A percentile compares a stretch with the other conserved stretches of the same genome.
These are phyloP conservation scores for Biancaea sappan DNA, from an alignment of 306 rosid species.

Conservation along the genomic window DNA sequence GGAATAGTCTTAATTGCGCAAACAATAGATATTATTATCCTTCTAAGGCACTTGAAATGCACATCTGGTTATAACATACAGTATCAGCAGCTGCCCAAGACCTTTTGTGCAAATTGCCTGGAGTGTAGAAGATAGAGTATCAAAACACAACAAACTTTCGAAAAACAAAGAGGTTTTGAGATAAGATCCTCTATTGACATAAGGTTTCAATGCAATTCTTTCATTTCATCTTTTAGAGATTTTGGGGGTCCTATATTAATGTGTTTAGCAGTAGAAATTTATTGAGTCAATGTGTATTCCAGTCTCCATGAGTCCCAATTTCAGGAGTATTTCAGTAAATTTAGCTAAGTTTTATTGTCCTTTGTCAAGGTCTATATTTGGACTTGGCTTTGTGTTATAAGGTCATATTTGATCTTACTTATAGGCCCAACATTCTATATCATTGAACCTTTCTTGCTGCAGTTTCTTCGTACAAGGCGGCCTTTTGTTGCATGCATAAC, in stretches of 20 bases:
- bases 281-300: neutral
- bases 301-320: neutral
- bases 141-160: neutral
- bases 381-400: neutral
- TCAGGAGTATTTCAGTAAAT: neutral
- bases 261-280: neutral
- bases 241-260: neutral
- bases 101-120: neutral
- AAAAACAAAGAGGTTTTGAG: neutral
- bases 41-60: neutral
- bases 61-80: neutral
- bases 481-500: slow-evolving; percentile 90
- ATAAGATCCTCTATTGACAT: neutral
- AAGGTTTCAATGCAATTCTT: neutral
- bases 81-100: neutral
- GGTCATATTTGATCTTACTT: neutral
- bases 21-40: neutral
- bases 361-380: neutral
- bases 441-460: slow-evolving; percentile 39
- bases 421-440: neutral
- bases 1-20: neutral
- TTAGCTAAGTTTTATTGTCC: neutral
- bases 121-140: neutral
- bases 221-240: neutral
- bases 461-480: slow-evolving; percentile 85